These are phyloP conservation scores for Fusarium sp. DNA, from an alignment of 2,329 filamentous ascomycete species.

Conservation along the genomic window DNA sequence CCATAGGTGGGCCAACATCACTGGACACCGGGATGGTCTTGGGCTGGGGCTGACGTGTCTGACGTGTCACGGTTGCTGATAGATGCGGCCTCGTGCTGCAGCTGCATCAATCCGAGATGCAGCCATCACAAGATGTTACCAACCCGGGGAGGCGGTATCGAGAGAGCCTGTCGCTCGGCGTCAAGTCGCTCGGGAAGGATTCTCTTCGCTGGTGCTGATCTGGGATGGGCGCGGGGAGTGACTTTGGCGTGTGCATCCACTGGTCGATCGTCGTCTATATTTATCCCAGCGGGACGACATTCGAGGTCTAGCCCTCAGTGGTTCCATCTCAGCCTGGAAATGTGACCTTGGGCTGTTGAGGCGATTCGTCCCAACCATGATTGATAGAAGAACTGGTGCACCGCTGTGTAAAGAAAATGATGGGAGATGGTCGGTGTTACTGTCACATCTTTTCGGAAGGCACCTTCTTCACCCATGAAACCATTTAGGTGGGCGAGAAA, in stretches of 20 bases:
- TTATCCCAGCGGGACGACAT: constrained; percentile 18
- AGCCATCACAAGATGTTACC: constrained; percentile 6
- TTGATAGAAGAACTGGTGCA: not conserved
- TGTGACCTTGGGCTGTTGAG: constrained; percentile 6
- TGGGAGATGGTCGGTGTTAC: not conserved
- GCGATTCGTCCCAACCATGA: not conserved
- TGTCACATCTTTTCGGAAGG: not conserved
- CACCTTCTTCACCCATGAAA: not conserved
- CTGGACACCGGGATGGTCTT: not conserved
- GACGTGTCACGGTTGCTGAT: constrained; percentile 30
- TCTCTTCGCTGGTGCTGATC: constrained; percentile 16
- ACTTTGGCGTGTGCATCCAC: constrained; percentile 13
- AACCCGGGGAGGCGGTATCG: not conserved
- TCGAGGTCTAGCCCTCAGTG: not conserved
- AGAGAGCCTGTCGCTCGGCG: constrained; percentile 12
- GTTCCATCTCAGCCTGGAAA: constrained; percentile 9
- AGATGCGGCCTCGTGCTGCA: constrained; percentile 1
- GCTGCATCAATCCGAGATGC: constrained; percentile 5
- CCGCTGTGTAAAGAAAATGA: not conserved
- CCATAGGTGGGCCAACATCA: not conserved
- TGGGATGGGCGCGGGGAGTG: constrained; percentile 19
- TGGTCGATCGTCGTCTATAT: constrained; percentile 32
- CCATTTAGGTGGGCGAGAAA: not conserved
- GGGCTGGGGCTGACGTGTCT: constrained; percentile 28
- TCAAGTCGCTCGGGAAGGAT: constrained; percentile 2